phyloP scores from a whole-genome alignment of 352 stramenopile species.

The Phytophthora brassicae region DNA sequence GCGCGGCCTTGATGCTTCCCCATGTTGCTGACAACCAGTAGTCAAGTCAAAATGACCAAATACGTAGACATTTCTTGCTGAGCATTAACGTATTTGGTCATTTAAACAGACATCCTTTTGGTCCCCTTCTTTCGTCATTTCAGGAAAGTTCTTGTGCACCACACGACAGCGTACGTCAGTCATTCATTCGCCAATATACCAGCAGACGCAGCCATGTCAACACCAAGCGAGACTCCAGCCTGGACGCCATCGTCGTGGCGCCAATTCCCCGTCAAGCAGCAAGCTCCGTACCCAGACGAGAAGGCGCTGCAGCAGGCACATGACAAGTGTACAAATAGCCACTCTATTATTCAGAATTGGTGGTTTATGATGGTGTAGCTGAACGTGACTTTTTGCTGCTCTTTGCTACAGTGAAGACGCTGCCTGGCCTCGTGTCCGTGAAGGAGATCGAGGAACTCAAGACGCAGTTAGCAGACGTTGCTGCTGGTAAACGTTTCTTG shows the following conservation, averaged over 20 bases:
- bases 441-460: constrained; percentile 93
- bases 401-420: constrained; percentile 60
- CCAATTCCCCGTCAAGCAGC: constrained; percentile 78
- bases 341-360: too few species aligned
- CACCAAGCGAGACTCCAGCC: background rate
- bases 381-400: constrained; percentile 31
- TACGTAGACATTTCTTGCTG: too few species aligned
- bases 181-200: constrained; percentile 23
- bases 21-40: constrained; percentile 17
- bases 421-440: constrained; percentile 95
- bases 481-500: constrained; percentile 96
- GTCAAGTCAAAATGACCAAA: too few species aligned
- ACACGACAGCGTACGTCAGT: background rate
- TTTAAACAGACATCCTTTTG: too few species aligned
- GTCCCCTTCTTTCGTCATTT: too few species aligned
- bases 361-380: too few species aligned
- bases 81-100: too few species aligned
- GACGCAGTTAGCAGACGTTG: constrained; percentile 92
- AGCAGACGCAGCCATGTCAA: constrained; percentile 14
- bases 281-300: constrained; percentile 71
- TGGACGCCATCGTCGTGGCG: constrained; percentile 82
- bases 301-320: constrained; percentile 74
- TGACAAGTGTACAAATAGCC: constrained; percentile 66
- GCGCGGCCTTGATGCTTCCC: constrained; percentile 26
- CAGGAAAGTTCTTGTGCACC: constrained; percentile 18